Base-by-base conservation (phyloP, 306 rosid species). In the Erythrophleum fordii region DNA sequence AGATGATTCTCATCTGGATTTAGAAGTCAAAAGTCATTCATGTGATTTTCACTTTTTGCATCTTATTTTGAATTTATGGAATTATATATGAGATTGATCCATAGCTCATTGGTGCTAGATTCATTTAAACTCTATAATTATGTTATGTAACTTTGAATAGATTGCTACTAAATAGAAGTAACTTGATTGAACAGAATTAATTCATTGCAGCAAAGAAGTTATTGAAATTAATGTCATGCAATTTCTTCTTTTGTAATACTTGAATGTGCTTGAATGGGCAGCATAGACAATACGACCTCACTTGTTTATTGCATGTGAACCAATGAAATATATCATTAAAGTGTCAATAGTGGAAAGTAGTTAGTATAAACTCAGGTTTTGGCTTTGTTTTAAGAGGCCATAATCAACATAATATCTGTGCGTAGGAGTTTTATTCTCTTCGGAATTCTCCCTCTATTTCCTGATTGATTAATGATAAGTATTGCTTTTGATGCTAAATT, bases 291-390 rank as follows among this genome's bases (percentile, higher is more conserved):
- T 76, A 44, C 45, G 41, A 42, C 8, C 59, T 78, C 6, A 16
- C 58, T 28, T 25, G 64, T 81, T 73, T 13, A 59, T 81, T 59
- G 69, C 72, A 39, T 77, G 72, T 18, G 66, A 69, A 62, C 5
- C 1, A 12, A 61, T 64, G 5, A 1, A 25, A 29, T 66, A 31
- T 58, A 59, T 11, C 22, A 58, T 56, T 44, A 17, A 22, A 41
- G 70, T 56, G 55, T 75, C 23, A 59, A 41, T 62, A 51, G 66
- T 51, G 81, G 72, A 66, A 34, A 72, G 41, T 65, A 72, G 42
- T n/a, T 9, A 77, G 72, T 62, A 29, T 17, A 5, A 75, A 26
- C 26, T 39, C 51, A 34, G 39, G 42, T 71, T 67, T 74, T 72
- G 61, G 20, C 45, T 8, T 59, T 26, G 53, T 11, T 28, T 5